Conservation (phyloP, 805 yeast genomes). For the Barnettozyma pratensis region DNA sequence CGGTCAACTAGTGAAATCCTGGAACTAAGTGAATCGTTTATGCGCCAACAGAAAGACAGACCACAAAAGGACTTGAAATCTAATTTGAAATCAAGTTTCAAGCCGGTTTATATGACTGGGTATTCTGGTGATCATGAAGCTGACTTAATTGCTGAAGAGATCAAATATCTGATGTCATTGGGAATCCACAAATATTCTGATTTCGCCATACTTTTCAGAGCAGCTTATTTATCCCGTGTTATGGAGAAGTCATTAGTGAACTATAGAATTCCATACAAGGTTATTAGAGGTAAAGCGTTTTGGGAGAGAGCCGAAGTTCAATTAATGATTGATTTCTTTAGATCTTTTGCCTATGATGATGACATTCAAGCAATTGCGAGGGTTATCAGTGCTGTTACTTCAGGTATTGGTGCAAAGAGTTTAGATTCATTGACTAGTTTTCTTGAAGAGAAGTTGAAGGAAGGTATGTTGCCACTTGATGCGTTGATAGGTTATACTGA, state of each 20-base stretch:
- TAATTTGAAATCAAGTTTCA: conserved; percentile 36
- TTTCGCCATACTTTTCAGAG: conserved; percentile 66
- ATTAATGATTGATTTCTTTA: conserved; percentile 56
- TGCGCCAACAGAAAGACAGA: conserved; percentile 54
- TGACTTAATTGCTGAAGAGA: conserved; percentile 48
- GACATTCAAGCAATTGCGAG: conserved; percentile 60
- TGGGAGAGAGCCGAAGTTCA: conserved; percentile 74
- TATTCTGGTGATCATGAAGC: conserved; percentile 50
- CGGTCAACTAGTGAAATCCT: conserved; percentile 72
- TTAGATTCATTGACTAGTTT: conserved; percentile 7
- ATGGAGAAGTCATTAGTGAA: conserved; percentile 61
- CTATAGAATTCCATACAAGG: conserved; percentile 54
- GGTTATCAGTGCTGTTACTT: conserved; percentile 43
- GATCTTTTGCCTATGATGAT: conserved; percentile 51
- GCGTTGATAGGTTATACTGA: conserved; percentile 5
- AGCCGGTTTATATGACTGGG: conserved; percentile 41
- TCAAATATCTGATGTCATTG: conserved; percentile 40
- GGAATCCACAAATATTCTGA: conserved; percentile 47
- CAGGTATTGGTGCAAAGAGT: conserved; percentile 59
- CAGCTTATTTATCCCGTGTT: conserved; percentile 53
- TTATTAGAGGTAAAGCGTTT: conserved; percentile 71
- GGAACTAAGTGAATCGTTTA: conserved; percentile 55
- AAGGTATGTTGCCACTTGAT: conserved; percentile 6
- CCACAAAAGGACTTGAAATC: conserved; percentile 40
- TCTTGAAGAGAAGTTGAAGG: conserved; percentile 1